Percentiles rank a stretch among this genome's conserved stretches.
These are phyloP conservation scores for Spathaspora passalidarum DNA, from an alignment of 805 yeast species.

Conservation along the genomic window DNA sequence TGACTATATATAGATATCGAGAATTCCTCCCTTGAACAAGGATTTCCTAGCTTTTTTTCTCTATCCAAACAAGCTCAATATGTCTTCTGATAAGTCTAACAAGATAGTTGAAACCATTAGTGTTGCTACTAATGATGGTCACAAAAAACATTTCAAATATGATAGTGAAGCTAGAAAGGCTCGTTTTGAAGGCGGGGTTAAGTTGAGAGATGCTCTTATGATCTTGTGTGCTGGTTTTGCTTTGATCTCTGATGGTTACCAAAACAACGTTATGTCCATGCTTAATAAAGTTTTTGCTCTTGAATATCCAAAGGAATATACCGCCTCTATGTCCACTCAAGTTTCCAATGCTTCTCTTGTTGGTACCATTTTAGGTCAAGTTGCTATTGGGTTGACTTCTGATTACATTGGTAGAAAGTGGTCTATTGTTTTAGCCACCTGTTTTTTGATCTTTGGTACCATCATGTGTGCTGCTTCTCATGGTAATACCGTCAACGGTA, in stretches of 20 bases:
- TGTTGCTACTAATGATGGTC: neutral
- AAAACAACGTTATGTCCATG: conserved; percentile 73
- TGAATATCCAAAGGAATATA: conserved; percentile 44
- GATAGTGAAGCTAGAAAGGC: conserved; percentile 29
- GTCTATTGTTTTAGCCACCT: conserved; percentile 65
- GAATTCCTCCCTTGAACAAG: too few relatives aligned
- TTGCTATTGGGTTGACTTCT: conserved; percentile 60
- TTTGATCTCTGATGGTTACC: conserved; percentile 74
- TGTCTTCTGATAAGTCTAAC: neutral
- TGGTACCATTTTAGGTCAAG: conserved; percentile 70
- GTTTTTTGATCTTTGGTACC: conserved; percentile 61
- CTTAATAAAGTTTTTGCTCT: conserved; percentile 53
- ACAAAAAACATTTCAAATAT: conserved; percentile 22
- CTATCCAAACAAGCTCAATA: too few relatives aligned
- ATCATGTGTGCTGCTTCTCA: conserved; percentile 68
- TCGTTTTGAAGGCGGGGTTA: conserved; percentile 25
- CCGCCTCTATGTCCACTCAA: conserved; percentile 50
- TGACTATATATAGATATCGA: neutral
- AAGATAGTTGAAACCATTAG: neutral
- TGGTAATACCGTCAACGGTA: conserved; percentile 54
- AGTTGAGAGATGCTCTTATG: conserved; percentile 32
- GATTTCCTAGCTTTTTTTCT: too few relatives aligned
- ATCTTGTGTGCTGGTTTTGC: conserved; percentile 73
- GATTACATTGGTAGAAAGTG: conserved; percentile 68
- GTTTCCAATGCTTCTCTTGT: conserved; percentile 69